phyloP scores from a whole-genome alignment of 2,329 filamentous ascomycete genomes.

The Fusarium albosuccineum region DNA sequence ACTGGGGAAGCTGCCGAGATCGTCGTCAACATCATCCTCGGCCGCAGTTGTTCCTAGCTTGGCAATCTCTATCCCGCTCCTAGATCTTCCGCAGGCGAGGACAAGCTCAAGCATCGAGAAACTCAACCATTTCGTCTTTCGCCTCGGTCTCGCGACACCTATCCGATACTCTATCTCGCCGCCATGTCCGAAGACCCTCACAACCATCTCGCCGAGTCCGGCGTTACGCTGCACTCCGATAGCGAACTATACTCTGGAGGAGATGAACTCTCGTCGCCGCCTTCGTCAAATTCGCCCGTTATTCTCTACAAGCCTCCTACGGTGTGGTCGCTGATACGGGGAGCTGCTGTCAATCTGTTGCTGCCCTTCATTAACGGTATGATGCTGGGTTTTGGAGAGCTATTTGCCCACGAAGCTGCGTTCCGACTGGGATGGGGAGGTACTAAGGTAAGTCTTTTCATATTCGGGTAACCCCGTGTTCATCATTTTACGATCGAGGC shows the following conservation, averaged over 20 bases:
- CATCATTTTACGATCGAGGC: neutral
- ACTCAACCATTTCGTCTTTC: neutral
- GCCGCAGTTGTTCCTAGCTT: conserved; percentile 23
- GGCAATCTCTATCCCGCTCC: conserved; percentile 4
- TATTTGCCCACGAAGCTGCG: conserved; percentile 96
- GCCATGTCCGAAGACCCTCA: conserved; percentile 65
- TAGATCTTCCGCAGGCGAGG: neutral
- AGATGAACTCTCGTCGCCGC: conserved; percentile 72
- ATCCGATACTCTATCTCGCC: neutral
- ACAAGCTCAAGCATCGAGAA: neutral
- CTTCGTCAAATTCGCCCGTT: conserved; percentile 75
- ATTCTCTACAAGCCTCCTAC: conserved; percentile 92
- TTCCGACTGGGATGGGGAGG: conserved; percentile 93
- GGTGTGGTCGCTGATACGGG: conserved; percentile 84
- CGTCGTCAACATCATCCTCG: conserved; percentile 42
- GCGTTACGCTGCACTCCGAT: conserved; percentile 84
- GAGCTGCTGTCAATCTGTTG: conserved; percentile 94
- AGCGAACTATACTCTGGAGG: conserved; percentile 83
- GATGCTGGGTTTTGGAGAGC: conserved; percentile 97
- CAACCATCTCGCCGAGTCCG: conserved; percentile 76
- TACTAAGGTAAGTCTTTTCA: conserved; percentile 76
- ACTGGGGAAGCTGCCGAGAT: conserved; percentile 40
- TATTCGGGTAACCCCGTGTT: neutral
- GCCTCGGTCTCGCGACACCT: neutral
- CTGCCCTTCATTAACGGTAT: conserved; percentile 97